These are phyloP conservation scores for Cystofilobasidium capitatum DNA, from an alignment of 768 basidiomycete species.

Conservation along the genomic window DNA sequence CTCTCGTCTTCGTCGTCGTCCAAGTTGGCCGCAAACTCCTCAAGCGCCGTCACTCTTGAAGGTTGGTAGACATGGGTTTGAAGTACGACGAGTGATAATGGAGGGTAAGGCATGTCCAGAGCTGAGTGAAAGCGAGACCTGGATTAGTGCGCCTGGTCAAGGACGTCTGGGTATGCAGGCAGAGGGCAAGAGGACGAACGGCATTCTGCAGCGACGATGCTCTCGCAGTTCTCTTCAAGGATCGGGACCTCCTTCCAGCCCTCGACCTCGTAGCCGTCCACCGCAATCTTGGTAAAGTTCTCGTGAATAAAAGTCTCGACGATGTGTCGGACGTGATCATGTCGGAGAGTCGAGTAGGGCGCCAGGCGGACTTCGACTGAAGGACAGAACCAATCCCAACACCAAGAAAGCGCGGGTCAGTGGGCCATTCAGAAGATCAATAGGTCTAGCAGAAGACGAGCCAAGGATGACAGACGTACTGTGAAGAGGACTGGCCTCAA, in stretches of 20 bases:
- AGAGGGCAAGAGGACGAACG: constrained; percentile 34
- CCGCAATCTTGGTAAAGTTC: constrained; percentile 55
- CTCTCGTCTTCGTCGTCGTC: constrained; percentile 49
- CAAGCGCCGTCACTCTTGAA: constrained; percentile 43
- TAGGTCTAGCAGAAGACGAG: not conserved
- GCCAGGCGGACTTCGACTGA: constrained; percentile 76
- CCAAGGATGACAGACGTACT: constrained; percentile 2
- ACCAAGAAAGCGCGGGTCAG: not conserved
- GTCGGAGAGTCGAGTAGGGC: constrained; percentile 57
- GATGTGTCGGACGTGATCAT: constrained; percentile 61
- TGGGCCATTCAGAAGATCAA: not conserved
- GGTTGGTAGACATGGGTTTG: constrained; percentile 86
- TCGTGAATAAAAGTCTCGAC: constrained; percentile 51
- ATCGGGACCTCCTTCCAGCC: constrained; percentile 73
- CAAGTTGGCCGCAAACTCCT: constrained; percentile 52
- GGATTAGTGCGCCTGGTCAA: constrained; percentile 42
- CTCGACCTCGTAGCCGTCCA: constrained; percentile 57
- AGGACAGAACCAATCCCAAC: not conserved
- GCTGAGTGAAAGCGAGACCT: constrained; percentile 38
- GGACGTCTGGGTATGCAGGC: not conserved
- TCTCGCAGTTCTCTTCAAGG: constrained; percentile 64
- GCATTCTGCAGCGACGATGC: constrained; percentile 56
- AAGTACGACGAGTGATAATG: constrained; percentile 53
- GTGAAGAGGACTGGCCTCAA: constrained; percentile 4
- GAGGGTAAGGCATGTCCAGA: constrained; percentile 48